These are phyloP conservation scores for Brassica balearica DNA, from an alignment of 441 rosid species.

Conservation along the genomic window DNA sequence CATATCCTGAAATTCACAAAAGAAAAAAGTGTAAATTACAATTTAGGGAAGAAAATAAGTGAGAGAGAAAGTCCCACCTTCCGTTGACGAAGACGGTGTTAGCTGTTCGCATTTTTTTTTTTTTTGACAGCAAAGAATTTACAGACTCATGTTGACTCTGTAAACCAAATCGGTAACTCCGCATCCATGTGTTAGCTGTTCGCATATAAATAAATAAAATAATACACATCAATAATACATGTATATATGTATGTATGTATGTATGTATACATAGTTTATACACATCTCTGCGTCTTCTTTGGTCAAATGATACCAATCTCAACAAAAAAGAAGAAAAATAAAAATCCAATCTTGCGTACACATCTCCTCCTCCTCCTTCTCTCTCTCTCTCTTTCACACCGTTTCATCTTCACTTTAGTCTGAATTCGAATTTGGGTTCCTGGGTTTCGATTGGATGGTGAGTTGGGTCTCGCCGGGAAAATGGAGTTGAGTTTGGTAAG, in stretches of 20 bases:
- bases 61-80: not conserved
- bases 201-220: not conserved
- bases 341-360: constrained; percentile 23
- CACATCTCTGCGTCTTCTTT: constrained; percentile 38
- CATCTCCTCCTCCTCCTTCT: not conserved
- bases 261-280: constrained; percentile 17
- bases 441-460: not conserved
- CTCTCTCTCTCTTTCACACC: constrained; percentile 9
- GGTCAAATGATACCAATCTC: constrained; percentile 49
- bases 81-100: constrained; percentile 36
- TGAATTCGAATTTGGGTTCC: not conserved
- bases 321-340: constrained; percentile 23
- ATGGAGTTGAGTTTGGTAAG: constrained; percentile 16
- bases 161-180: no score
- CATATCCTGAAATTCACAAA: not conserved
- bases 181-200: constrained; percentile 37
- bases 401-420: not conserved
- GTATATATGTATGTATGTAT: not conserved
- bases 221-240: not conserved
- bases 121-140: no score
- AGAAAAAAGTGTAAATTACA: not conserved
- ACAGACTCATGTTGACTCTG: no score
- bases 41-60: constrained; percentile 20
- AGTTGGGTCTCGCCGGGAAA: not conserved
- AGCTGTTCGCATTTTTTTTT: constrained; percentile 34